Evolutionary conservation across 179 eudicot genomes (phyloP).

Genomic region (Monotropa hypopitys): DNA sequence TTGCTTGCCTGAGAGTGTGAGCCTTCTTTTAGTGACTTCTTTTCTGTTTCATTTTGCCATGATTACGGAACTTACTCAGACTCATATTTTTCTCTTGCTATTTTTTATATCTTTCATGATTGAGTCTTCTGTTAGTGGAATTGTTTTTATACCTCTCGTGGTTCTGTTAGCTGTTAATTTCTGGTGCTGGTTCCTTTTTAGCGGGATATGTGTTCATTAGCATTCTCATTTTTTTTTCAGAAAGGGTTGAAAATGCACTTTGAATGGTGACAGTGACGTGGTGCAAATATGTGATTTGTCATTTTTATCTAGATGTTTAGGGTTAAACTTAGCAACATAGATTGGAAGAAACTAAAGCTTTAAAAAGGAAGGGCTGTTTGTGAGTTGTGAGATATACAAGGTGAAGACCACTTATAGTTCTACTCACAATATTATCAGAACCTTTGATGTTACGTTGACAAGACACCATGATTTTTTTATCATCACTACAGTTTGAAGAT

Average conservation of each 20-base stretch:
- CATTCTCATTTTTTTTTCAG: background rate
- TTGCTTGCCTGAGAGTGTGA: slow-evolving; percentile 77
- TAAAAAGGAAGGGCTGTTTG: background rate
- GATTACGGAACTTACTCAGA: background rate
- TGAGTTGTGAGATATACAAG: background rate
- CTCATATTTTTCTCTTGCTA: background rate
- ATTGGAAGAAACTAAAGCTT: background rate
- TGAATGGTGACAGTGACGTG: background rate
- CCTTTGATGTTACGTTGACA: background rate
- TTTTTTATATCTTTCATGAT: background rate
- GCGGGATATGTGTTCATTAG: background rate
- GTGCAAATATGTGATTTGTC: background rate
- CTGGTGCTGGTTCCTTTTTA: background rate
- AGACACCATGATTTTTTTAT: slow-evolving; percentile 1
- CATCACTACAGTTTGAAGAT: slow-evolving; percentile 84
- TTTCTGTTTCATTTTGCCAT: slow-evolving; percentile 1
- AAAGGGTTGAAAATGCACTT: background rate
- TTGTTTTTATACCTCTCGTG: background rate
- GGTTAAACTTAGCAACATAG: background rate
- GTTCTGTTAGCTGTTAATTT: background rate
- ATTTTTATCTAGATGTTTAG: background rate
- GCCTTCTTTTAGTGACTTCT: slow-evolving; percentile 1
- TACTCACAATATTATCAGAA: background rate
- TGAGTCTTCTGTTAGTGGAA: background rate
- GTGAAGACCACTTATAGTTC: background rate